These are phyloP conservation scores for Fonsecaea monophora DNA, from an alignment of 2,329 filamentous ascomycete species.

Conservation along the genomic window DNA sequence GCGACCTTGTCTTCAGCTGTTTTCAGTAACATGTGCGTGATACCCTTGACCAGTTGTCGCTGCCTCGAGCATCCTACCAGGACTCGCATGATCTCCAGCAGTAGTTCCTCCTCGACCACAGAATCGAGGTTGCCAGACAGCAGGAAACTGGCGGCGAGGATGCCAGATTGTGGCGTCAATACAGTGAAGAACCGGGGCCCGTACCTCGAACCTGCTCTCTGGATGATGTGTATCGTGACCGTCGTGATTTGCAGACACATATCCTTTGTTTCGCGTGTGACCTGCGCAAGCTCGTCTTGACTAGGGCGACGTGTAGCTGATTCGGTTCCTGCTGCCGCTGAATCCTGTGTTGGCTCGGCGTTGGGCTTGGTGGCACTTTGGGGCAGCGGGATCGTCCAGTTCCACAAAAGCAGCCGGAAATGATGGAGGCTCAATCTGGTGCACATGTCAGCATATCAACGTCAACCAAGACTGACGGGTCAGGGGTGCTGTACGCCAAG, in stretches of 20 bases:
- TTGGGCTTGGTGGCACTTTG: not conserved
- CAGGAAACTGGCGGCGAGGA: conserved; percentile 23
- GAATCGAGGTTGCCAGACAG: conserved; percentile 20
- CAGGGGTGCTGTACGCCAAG: conserved; percentile 15
- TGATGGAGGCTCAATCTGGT: conserved; percentile 16
- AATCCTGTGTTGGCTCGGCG: not conserved
- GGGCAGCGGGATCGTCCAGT: conserved; percentile 18
- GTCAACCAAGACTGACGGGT: not conserved
- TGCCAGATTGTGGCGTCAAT: conserved; percentile 23
- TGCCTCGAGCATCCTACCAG: conserved; percentile 22
- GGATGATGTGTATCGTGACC: conserved; percentile 4
- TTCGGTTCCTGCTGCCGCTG: not conserved
- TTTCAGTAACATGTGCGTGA: conserved; percentile 30
- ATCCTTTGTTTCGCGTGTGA: conserved; percentile 5
- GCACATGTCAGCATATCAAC: conserved; percentile 1
- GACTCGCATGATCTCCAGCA: conserved; percentile 22
- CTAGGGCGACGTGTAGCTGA: not conserved
- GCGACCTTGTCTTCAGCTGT: conserved; percentile 20
- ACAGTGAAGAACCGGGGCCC: conserved; percentile 18
- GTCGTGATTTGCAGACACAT: conserved; percentile 11
- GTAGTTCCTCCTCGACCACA: conserved; percentile 20
- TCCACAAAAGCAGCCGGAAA: conserved; percentile 26
- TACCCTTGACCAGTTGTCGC: conserved; percentile 24
- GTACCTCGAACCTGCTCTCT: conserved; percentile 3
- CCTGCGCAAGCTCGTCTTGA: conserved; percentile 8